Conservation (phyloP, 2,329 filamentous ascomycete species). For the Stagonosporopsis vannaccii region DNA sequence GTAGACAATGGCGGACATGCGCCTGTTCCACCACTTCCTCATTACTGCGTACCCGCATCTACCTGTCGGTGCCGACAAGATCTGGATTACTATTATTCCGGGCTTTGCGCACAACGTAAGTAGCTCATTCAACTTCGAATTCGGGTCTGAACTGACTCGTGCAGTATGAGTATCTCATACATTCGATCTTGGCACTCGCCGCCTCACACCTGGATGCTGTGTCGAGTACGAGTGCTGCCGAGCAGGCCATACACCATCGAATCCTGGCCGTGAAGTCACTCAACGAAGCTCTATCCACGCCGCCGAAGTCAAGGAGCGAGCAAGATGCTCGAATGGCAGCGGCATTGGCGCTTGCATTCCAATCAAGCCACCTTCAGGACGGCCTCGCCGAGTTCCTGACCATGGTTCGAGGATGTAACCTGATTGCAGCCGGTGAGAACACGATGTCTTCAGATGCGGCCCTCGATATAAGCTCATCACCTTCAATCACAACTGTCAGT, state of each 20-base stretch:
- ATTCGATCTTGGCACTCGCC: constrained; percentile 72
- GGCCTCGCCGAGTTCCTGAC: constrained; percentile 48
- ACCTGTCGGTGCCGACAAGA: constrained; percentile 68
- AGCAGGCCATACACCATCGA: constrained; percentile 69
- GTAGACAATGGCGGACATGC: constrained; percentile 65
- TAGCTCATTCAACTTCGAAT: background rate
- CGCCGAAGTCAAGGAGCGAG: constrained; percentile 41
- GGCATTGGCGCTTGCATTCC: constrained; percentile 47
- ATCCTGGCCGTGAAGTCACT: constrained; percentile 66
- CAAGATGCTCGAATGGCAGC: constrained; percentile 49
- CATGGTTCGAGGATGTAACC: constrained; percentile 48
- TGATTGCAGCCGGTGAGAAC: constrained; percentile 41
- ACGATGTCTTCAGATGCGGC: constrained; percentile 31
- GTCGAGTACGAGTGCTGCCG: constrained; percentile 59
- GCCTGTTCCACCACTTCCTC: constrained; percentile 73
- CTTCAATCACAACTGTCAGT: constrained; percentile 5
- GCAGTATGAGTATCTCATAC: constrained; percentile 72
- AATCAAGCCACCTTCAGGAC: constrained; percentile 49
- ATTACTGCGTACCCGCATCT: constrained; percentile 68
- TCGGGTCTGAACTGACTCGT: constrained; percentile 14
- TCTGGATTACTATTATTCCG: constrained; percentile 73
- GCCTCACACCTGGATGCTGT: constrained; percentile 68
- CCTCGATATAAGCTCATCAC: constrained; percentile 34
- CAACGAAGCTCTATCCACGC: constrained; percentile 48
- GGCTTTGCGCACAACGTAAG: constrained; percentile 71